Percentiles rank a stretch among this genome's conserved stretches.
phyloP scores from a whole-genome alignment of 2,329 filamentous ascomycete species.

The Zymoseptoria brevis region DNA sequence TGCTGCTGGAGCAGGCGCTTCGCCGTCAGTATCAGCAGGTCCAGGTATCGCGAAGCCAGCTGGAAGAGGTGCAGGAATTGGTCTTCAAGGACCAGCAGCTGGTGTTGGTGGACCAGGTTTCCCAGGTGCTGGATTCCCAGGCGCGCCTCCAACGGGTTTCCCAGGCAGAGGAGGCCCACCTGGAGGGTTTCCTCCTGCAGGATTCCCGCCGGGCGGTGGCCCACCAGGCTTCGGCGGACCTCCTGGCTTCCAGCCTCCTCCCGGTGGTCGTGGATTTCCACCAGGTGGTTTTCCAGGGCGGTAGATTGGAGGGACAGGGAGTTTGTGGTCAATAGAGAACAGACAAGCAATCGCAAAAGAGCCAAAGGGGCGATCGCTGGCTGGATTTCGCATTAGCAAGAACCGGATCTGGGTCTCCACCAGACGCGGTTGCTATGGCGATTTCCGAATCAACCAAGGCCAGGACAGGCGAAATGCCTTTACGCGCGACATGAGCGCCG shows the following conservation, averaged over 20 bases:
- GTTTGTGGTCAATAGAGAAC: not conserved
- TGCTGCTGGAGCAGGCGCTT: constrained; percentile 53
- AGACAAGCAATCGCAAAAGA: not conserved
- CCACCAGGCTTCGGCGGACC: constrained; percentile 18
- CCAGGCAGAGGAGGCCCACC: constrained; percentile 32
- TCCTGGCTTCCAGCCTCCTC: constrained; percentile 65
- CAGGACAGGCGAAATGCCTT: not conserved
- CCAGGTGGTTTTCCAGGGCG: constrained; percentile 24
- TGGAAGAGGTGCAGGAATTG: constrained; percentile 68
- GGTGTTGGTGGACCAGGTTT: constrained; percentile 76
- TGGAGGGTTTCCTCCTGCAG: constrained; percentile 14
- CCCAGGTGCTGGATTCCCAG: constrained; percentile 41
- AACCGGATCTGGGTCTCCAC: not conserved
- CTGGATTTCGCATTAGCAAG: not conserved
- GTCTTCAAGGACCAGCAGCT: constrained; percentile 79
- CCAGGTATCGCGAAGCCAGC: constrained; percentile 87
- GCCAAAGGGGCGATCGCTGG: not conserved
- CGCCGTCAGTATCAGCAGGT: constrained; percentile 65
- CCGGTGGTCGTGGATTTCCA: constrained; percentile 28
- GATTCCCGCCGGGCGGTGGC: constrained; percentile 24
- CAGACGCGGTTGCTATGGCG: not conserved
- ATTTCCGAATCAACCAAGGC: not conserved
- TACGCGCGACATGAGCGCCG: not conserved
- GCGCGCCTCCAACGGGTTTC: constrained; percentile 27
- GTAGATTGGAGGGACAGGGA: constrained; percentile 8